These are phyloP conservation scores for Phytopythium oedochilum DNA, from an alignment of 352 stramenopile species.

Conservation along the genomic window DNA sequence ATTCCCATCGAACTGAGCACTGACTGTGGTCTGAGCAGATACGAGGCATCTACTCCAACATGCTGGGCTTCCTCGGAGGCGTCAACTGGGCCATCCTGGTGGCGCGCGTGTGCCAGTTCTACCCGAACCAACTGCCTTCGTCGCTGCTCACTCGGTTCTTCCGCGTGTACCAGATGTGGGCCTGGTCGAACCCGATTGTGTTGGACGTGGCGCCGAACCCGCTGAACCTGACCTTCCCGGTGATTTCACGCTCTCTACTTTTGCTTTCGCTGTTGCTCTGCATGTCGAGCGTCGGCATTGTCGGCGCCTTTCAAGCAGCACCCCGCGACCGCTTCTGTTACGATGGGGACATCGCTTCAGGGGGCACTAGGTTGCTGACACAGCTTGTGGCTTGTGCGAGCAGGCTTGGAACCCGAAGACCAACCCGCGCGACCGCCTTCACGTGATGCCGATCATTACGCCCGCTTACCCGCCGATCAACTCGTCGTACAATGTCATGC, in stretches of 20 bases:
- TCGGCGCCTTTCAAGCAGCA: not conserved
- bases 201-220: conserved; percentile 59
- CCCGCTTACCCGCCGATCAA: conserved; percentile 98
- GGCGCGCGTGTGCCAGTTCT: conserved; percentile 92
- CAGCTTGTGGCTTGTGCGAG: conserved; percentile 2
- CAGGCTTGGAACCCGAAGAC: conserved; percentile 89
- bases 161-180: conserved; percentile 92
- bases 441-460: conserved; percentile 99
- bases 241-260: conserved; percentile 26
- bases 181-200: conserved; percentile 94
- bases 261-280: not conserved
- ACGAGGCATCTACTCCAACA: conserved; percentile 98
- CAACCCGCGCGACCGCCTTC: conserved; percentile 79
- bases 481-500: conserved; percentile 96
- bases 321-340: not conserved
- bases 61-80: conserved; percentile 97
- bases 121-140: conserved; percentile 77
- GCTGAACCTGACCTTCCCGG: conserved; percentile 51
- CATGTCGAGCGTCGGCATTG: not conserved
- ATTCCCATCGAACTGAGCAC: too few species aligned
- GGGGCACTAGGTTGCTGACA: not conserved
- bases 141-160: conserved; percentile 95
- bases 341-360: too few species aligned
- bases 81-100: conserved; percentile 99
- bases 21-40: too few species aligned